Base-by-base conservation (phyloP, 345 rosid genomes). In the Pistacia atlantica region DNA sequence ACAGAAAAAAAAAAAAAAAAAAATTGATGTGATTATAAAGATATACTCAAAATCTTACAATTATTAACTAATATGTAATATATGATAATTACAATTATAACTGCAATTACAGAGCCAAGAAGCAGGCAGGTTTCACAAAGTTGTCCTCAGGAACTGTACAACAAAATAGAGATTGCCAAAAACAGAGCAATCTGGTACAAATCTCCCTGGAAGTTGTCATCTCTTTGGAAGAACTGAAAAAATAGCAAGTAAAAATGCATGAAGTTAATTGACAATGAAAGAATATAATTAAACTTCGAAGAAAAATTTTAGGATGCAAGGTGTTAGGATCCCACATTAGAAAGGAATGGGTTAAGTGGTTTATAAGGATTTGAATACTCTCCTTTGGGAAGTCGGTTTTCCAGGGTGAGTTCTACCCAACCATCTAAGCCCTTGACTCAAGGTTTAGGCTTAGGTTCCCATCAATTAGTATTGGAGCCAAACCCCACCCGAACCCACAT, bases 141-240 rank as follows among this genome's bases (percentile, higher is more conserved):
- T 95, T 83, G 88, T 84, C 86, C 80, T 93, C 79, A 95, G 75
- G 84, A 88, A 95, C 84, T 91, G 96, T 85, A 93, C 92, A 85
- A 93, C 91, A 82, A 93, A 84, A 77, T 93, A 95, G 74, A 93
- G 58, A 95, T 73, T 8, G 97, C 97, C 20, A 95, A 80, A 83
- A 93, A 84, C 76, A 95, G 71, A 0, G 93, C 97, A 77, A 93
- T 77, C 72, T 95, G 98, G 89, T 93, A 91, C 16, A 77, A 80
- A 81, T 95, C 98, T 77, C 88, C 86, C 78, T 90, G 92, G 65
- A 93, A 87, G 81, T 97, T 73, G 4, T 93, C 82, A 16, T 95
- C 98, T 74, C 90, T 84, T 85, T 95, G 97, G 74, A 95, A 95
- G 87, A 91, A 95, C 97, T 95, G 97, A 46, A 22, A 49, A 59